These are phyloP conservation scores for Aspergillus heteromorphus DNA, from an alignment of 495 filamentous ascomycete genomes.

Conservation along the genomic window DNA sequence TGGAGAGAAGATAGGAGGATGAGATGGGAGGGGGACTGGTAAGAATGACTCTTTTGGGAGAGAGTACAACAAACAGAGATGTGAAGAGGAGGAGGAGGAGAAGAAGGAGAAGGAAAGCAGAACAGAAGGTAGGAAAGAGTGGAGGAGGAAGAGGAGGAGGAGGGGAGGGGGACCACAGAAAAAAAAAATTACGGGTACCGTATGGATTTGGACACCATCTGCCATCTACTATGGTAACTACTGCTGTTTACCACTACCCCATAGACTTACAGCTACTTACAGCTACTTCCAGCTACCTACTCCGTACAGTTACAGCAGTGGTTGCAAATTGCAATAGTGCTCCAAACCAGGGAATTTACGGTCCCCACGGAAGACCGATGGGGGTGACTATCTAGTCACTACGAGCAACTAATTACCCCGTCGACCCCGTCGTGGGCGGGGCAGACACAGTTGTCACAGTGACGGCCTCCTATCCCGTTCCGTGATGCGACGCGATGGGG, in stretches of 20 bases:
- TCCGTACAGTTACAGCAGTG: too few species aligned
- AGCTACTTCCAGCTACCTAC: too few species aligned
- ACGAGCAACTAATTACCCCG: background rate
- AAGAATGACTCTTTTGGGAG: background rate
- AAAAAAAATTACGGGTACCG: background rate
- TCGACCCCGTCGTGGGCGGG: background rate
- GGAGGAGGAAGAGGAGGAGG: background rate
- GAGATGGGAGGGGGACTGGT: background rate
- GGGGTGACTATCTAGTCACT: background rate
- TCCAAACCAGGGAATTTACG: background rate
- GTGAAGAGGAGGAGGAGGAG: background rate
- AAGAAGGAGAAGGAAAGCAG: background rate
- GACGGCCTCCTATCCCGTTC: background rate
- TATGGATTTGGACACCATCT: background rate
- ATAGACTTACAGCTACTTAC: too few species aligned
- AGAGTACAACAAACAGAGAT: background rate
- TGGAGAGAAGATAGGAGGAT: constrained; percentile 1
- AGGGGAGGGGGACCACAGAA: background rate
- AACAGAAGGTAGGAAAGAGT: background rate
- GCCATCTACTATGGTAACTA: too few species aligned
- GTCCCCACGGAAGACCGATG: constrained; percentile 3
- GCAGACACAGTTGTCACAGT: background rate
- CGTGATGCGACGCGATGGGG: background rate
- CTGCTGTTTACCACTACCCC: too few species aligned
- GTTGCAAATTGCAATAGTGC: too few species aligned